Base-by-base conservation (phyloP, 2,329 filamentous ascomycete genomes). In the Torrubiella hemipterigena region DNA sequence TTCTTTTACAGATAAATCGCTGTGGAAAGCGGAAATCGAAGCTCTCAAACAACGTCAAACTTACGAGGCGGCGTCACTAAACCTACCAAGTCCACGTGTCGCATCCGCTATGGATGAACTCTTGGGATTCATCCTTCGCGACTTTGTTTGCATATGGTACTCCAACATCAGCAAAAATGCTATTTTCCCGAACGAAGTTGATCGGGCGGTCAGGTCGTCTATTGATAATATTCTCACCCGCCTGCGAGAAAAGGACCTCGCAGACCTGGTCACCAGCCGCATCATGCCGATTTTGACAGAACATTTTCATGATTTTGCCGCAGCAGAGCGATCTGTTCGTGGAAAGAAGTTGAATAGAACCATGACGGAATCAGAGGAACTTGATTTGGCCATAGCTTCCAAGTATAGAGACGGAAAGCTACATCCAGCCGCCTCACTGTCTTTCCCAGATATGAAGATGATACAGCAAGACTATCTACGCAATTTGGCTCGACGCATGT, bases 281-380 rank as follows among this genome's bases (percentile, higher is more conserved):
- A 68, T 96, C 28, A 78, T 95, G 23, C 93, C 93, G 10, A 76
- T 96, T 36, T 54, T 98, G 42, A 96, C 89, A 18, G 68, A 74
- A 8, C 91, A 98, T 55, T 74, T 98, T 45, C 82, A 74, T 42
- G 84, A 94, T 42, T 94, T 94, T 45, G 84, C 87, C 52, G 77
- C 91, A 41, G 91, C 91, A 1, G 91, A 98, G 59, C 73, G 81
- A 35, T 71, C 76, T 7, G 83, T 98, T 9, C 73, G 89, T 32
- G 93, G 93, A 10, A 81, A 77, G 51, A 84, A 93, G 54, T 63
- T 96, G 34, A 91, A 86, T 44, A 76, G 84, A 31, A 86, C 80
- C 41, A 77, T 98, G 33, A 96, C 93, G 3, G 91, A 98, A 58
- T 93, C 87, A 1, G 89, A 95, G 50, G 91, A 98, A 65, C 64